Evolutionary conservation across 2,329 filamentous ascomycete genomes (phyloP).

Genomic region (Aspergillus fijiensis): DNA sequence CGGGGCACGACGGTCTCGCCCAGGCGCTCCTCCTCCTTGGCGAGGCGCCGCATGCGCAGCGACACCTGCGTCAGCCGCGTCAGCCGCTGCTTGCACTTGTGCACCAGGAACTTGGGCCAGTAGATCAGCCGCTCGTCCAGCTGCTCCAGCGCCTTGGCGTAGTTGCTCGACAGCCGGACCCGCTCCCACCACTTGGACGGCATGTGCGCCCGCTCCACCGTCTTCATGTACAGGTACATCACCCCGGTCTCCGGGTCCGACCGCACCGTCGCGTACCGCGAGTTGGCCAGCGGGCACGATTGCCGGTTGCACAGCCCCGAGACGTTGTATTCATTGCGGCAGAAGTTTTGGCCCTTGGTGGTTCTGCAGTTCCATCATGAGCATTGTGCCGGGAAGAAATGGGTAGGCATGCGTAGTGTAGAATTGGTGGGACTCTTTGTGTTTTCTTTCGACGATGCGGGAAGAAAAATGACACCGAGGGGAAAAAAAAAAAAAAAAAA

Average conservation of each 20-base stretch:
- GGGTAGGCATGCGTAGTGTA: neutral
- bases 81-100: conserved; percentile 95
- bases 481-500: conserved; percentile 9
- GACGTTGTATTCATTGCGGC: conserved; percentile 90
- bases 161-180: conserved; percentile 86
- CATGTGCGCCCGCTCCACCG: conserved; percentile 81
- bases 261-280: conserved; percentile 87
- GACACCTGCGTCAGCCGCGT: conserved; percentile 90
- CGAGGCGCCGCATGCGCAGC: conserved; percentile 72
- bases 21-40: conserved; percentile 83
- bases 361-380: conserved; percentile 51
- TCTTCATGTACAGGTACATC: conserved; percentile 97
- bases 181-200: conserved; percentile 93
- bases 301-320: conserved; percentile 81
- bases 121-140: conserved; percentile 85
- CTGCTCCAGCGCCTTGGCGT: conserved; percentile 82
- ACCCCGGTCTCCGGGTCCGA: conserved; percentile 75
- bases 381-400: too few species aligned
- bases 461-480: neutral
- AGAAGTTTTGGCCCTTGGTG: conserved; percentile 87
- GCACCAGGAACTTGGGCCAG: conserved; percentile 88
- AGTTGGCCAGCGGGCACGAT: conserved; percentile 87
- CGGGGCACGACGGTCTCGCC: conserved; percentile 87
- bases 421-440: neutral
- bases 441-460: neutral